Percentiles rank a stretch among this genome's conserved stretches.
Conservation (phyloP, 163 green algal species). For the Scenedesmus sp. region DNA sequence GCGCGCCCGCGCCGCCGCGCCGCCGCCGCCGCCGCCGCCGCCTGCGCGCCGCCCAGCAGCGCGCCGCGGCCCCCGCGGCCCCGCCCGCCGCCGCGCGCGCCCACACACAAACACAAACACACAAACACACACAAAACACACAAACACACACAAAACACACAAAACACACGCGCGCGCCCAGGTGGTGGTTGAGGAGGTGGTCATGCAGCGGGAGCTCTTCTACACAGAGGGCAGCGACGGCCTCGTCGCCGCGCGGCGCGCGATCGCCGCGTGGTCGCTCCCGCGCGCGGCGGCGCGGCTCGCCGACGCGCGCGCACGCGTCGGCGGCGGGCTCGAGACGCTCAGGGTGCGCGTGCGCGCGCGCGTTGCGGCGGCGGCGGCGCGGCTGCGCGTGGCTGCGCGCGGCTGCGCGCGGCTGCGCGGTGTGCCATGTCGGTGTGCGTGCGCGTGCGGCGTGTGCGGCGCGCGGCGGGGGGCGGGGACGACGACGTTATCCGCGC, state of each 20-base stretch:
- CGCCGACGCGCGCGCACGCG: slow-evolving; percentile 57
- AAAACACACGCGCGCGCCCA: slow-evolving; percentile 12
- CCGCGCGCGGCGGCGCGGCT: slow-evolving; percentile 68
- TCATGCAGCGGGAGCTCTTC: slow-evolving; percentile 76
- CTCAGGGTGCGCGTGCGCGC: slow-evolving; percentile 10
- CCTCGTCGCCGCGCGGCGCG: slow-evolving; percentile 60
- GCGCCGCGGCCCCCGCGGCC: too few species aligned
- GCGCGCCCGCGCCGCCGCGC: too few species aligned
- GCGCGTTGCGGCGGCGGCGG: too few species aligned
- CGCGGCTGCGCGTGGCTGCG: too few species aligned
- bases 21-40: too few species aligned
- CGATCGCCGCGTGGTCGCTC: slow-evolving; percentile 84
- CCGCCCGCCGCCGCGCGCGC: too few species aligned
- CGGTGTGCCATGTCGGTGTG: not conserved
- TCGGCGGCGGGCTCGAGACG: slow-evolving; percentile 36
- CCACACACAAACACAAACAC: too few species aligned
- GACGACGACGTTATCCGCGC: too few species aligned
- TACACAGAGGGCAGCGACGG: slow-evolving; percentile 90
- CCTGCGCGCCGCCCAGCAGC: too few species aligned
- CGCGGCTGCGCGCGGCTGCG: not conserved
- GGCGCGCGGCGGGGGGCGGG: not conserved
- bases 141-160: too few species aligned
- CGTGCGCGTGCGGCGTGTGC: not conserved
- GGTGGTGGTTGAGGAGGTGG: slow-evolving; percentile 54
- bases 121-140: too few species aligned